phyloP scores from a whole-genome alignment of 2,329 filamentous ascomycete species.

The Calonectria pauciramosa region DNA sequence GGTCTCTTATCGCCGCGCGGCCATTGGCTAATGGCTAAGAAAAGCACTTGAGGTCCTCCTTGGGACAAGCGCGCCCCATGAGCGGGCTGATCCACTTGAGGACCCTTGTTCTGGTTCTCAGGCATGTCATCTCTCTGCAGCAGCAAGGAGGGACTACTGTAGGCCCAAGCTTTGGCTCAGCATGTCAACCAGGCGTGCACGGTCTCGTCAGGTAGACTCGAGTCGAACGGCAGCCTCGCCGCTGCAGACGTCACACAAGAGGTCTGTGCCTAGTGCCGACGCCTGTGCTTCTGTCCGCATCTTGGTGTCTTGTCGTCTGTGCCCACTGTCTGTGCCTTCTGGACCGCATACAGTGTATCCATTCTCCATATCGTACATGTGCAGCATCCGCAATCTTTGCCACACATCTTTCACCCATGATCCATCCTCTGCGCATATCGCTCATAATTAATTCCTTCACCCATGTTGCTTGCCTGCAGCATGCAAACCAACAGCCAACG shows the following conservation, averaged over 20 bases:
- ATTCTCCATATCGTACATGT: background rate
- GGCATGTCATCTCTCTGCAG: conserved; percentile 11
- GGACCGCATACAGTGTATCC: background rate
- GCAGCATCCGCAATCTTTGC: background rate
- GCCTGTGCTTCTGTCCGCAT: background rate
- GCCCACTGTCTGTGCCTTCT: background rate
- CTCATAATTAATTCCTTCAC: conserved; percentile 9
- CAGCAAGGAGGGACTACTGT: background rate
- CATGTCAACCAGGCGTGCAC: background rate
- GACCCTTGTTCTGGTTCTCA: conserved; percentile 1
- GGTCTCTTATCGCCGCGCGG: conserved; percentile 13
- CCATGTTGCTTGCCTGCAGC: conserved; percentile 4
- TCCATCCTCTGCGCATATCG: conserved; percentile 2
- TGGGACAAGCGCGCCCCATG: background rate
- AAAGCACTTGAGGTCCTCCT: background rate
- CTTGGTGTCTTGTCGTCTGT: background rate
- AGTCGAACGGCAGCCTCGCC: background rate
- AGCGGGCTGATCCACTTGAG: background rate
- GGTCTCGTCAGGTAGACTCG: background rate
- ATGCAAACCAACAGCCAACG: conserved; percentile 16
- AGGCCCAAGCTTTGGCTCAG: background rate
- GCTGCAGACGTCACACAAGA: conserved; percentile 2
- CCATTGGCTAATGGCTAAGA: conserved; percentile 8
- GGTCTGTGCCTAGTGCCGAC: background rate
- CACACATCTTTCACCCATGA: conserved; percentile 8